phyloP scores from a whole-genome alignment of 129 eudicot species.

The Pittosporum tobira region DNA sequence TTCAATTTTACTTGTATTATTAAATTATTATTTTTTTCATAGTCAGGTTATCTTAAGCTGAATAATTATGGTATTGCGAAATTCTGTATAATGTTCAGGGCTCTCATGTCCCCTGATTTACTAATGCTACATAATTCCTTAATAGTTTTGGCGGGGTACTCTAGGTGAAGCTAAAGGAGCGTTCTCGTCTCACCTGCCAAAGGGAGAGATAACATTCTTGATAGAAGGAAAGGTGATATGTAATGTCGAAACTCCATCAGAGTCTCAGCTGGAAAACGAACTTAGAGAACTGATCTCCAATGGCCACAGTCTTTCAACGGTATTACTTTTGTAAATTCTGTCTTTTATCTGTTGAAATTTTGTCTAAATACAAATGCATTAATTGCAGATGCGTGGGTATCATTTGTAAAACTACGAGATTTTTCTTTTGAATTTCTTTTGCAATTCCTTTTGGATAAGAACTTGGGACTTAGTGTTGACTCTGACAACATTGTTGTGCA shows the following conservation, averaged over 20 bases:
- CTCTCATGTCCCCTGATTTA: background rate
- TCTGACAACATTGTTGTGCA: constrained; percentile 4
- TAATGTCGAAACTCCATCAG: constrained; percentile 45
- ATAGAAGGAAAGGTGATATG: constrained; percentile 53
- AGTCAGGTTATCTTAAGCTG: background rate
- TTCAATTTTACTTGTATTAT: background rate
- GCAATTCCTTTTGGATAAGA: background rate
- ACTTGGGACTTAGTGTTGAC: no score
- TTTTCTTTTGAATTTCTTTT: background rate
- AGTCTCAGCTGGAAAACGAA: constrained; percentile 63
- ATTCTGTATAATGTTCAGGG: no score
- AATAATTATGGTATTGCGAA: background rate
- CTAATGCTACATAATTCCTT: constrained; percentile 8
- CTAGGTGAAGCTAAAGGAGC: constrained; percentile 57
- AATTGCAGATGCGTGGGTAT: background rate
- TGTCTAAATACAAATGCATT: background rate
- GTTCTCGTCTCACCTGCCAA: constrained; percentile 50
- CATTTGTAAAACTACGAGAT: no score
- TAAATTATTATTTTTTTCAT: no score
- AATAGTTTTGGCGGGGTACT: constrained; percentile 89
- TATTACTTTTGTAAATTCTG: constrained; percentile 15
- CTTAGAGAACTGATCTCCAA: constrained; percentile 50
- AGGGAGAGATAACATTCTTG: constrained; percentile 91
- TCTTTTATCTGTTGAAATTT: background rate
- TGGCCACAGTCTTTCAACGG: constrained; percentile 84